phyloP scores from a whole-genome alignment of 345 rosid genomes.

The Rhodamnia rubescens region DNA sequence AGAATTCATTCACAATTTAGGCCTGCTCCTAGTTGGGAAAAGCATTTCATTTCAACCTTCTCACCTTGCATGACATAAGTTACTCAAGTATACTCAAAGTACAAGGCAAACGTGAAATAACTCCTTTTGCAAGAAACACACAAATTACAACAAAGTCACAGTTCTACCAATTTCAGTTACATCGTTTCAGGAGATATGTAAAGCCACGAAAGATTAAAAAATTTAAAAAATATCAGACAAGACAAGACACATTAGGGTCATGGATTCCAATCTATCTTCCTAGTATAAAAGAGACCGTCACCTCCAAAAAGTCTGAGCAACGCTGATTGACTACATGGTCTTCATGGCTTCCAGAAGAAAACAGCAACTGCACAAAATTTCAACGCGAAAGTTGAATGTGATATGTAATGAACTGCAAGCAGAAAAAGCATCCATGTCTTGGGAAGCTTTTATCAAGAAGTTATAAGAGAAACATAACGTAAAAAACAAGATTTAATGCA shows the following conservation, averaged over 20 bases:
- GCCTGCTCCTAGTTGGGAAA: neutral
- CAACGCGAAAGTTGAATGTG: neutral
- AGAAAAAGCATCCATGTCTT: neutral
- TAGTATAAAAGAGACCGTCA: constrained; percentile 11
- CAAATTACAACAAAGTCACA: neutral
- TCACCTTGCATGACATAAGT: neutral
- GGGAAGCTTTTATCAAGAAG: neutral
- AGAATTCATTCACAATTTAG: neutral
- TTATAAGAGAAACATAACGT: neutral
- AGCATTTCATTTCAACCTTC: neutral
- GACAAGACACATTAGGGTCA: neutral
- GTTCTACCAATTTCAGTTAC: neutral
- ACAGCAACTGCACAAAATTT: constrained; percentile 32
- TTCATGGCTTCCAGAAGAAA: constrained; percentile 31
- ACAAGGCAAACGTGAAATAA: neutral
- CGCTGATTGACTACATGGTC: constrained; percentile 30
- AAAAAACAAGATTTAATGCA: neutral
- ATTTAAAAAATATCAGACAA: neutral
- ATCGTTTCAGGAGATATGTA: neutral
- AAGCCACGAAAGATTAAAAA: neutral
- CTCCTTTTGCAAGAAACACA: neutral
- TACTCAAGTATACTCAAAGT: neutral
- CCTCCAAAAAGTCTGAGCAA: constrained; percentile 70
- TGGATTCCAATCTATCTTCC: neutral
- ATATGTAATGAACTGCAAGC: neutral